These are phyloP conservation scores for Backusella westeae DNA, from an alignment of 192 early-diverging fungal genomes.

Conservation along the genomic window DNA sequence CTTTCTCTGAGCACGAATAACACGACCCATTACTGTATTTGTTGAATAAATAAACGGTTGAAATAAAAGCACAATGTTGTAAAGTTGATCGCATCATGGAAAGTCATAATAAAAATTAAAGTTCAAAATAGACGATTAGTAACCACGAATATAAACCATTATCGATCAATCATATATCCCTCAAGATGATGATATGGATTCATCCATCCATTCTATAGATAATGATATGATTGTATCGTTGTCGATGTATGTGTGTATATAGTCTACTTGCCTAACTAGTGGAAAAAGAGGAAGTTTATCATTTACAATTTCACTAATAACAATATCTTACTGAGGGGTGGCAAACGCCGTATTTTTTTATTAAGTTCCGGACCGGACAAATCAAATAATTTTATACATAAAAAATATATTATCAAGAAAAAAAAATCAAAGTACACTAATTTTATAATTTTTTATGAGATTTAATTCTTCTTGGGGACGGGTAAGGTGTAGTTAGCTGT, in stretches of 20 bases:
- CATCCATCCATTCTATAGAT: constrained; percentile 6
- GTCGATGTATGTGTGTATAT: background rate
- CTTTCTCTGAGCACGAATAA: constrained; percentile 99
- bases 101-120: background rate
- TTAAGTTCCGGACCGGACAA: constrained; percentile 5
- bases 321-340: background rate
- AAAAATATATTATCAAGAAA: background rate
- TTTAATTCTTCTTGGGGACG: background rate
- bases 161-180: background rate
- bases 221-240: background rate
- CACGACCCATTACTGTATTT: constrained; percentile 82
- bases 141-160: background rate
- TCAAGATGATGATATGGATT: background rate
- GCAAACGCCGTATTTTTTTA: background rate
- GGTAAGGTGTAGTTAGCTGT: constrained; percentile 50
- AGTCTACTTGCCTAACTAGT: constrained; percentile 2
- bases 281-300: constrained; percentile 8
- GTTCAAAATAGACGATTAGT: background rate
- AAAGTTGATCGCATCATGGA: background rate
- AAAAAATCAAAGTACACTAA: background rate
- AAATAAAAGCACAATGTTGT: background rate
- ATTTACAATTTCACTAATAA: background rate
- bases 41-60: background rate
- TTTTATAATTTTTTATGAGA: background rate
- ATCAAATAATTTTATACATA: background rate